Conservation (phyloP, 1,284 basidiomycete species). For the Leccinum pachyderme region DNA sequence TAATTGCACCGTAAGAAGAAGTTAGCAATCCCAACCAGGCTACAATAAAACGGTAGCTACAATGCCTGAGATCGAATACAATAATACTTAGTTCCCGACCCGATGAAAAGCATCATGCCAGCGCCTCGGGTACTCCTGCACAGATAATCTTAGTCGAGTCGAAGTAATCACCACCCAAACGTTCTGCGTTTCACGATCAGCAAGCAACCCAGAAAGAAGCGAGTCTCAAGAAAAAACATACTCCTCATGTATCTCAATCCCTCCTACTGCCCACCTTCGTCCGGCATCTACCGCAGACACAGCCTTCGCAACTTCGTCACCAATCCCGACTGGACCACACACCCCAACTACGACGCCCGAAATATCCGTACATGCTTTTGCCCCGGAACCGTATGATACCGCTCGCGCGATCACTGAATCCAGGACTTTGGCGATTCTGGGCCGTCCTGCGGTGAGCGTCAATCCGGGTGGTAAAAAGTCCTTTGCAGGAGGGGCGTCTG, state of each 20-base stretch:
- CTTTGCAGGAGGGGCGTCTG: too few relatives aligned
- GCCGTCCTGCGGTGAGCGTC: conserved; percentile 17
- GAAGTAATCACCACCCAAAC: conserved; percentile 25
- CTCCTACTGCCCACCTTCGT: conserved; percentile 61
- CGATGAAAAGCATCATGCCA: not conserved
- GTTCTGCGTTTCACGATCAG: conserved; percentile 18
- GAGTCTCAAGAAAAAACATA: conserved; percentile 11
- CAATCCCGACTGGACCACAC: conserved; percentile 64
- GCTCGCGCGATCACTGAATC: too few relatives aligned
- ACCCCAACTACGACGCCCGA: conserved; percentile 65
- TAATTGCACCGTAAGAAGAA: not conserved
- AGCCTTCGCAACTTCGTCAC: conserved; percentile 54
- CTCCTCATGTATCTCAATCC: conserved; percentile 75
- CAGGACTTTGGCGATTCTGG: conserved; percentile 39
- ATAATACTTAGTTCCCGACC: not conserved
- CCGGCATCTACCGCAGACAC: conserved; percentile 51
- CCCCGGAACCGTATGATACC: conserved; percentile 40
- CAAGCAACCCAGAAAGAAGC: not conserved
- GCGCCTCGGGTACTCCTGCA: not conserved
- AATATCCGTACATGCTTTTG: conserved; percentile 43
- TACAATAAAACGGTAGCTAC: not conserved
- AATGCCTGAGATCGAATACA: not conserved
- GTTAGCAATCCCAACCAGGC: not conserved
- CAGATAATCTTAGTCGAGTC: not conserved
- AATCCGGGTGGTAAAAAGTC: conserved; percentile 3